Conservation (phyloP, 2,329 filamentous ascomycete genomes). For the Alternaria sp. region DNA sequence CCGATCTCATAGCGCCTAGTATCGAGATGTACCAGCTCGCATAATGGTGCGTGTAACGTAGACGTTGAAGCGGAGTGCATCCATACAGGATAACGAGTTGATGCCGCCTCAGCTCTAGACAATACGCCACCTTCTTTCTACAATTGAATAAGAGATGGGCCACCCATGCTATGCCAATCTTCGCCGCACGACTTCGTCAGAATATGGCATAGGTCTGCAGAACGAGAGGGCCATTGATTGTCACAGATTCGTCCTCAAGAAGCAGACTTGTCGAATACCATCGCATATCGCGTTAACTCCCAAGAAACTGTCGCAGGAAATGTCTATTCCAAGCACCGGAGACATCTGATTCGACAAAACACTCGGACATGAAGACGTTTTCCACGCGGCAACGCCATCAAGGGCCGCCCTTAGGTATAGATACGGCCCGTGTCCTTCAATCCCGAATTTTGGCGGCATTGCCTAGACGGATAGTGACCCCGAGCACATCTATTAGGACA, state of each 20-base stretch:
- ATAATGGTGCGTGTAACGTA: not conserved
- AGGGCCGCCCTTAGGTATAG: slow-evolving; percentile 1
- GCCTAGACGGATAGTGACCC: not conserved
- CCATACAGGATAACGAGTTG: not conserved
- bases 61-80: not conserved
- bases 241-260: not conserved
- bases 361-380: not conserved
- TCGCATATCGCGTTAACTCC: not conserved
- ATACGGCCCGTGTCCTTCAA: not conserved
- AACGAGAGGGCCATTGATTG: not conserved
- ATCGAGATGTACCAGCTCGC: not conserved
- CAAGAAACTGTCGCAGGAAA: not conserved
- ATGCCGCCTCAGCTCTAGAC: not conserved
- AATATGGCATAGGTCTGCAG: not conserved
- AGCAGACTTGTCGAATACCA: not conserved
- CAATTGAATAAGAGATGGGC: not conserved
- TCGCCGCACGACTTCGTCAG: not conserved
- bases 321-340: not conserved
- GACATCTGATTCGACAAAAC: not conserved
- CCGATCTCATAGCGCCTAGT: accelerated
- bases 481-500: not conserved
- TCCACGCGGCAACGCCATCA: not conserved
- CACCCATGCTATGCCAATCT: not conserved
- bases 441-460: not conserved
- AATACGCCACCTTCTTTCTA: not conserved